These are phyloP conservation scores for Grosmannia penicillata DNA, from an alignment of 2,329 filamentous ascomycete genomes.

Conservation along the genomic window DNA sequence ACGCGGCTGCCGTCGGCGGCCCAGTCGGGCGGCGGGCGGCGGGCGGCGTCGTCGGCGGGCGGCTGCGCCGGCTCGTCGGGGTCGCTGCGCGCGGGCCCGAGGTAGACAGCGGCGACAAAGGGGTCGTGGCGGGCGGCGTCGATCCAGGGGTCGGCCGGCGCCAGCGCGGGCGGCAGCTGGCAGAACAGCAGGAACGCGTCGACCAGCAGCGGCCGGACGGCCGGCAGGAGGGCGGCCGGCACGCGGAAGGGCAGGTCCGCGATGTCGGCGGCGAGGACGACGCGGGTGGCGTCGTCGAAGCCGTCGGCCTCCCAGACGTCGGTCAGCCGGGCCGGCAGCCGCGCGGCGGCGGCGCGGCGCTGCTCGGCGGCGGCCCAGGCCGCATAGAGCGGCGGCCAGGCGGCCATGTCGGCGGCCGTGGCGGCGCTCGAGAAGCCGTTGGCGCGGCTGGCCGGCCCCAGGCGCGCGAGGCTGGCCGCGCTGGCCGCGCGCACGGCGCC, in stretches of 20 bases:
- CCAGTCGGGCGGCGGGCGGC: constrained; percentile 1
- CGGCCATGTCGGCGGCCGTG: constrained; percentile 4
- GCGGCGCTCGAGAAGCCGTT: too few relatives aligned
- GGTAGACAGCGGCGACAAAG: constrained; percentile 23
- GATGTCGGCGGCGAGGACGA: constrained; percentile 69
- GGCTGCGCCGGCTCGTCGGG: not conserved
- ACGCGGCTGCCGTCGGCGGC: constrained; percentile 12
- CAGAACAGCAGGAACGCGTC: constrained; percentile 60
- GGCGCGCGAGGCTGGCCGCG: too few relatives aligned
- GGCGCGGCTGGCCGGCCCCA: too few relatives aligned
- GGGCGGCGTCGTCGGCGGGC: not conserved
- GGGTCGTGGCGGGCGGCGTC: constrained; percentile 31
- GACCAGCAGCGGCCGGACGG: constrained; percentile 34
- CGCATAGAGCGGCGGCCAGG: constrained; percentile 21
- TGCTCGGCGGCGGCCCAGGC: constrained; percentile 41
- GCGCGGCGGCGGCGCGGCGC: constrained; percentile 29
- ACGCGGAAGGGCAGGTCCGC: constrained; percentile 43
- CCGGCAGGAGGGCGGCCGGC: constrained; percentile 20
- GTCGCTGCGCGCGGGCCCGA: constrained; percentile 18
- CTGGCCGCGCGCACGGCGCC: constrained; percentile 11
- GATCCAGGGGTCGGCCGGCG: constrained; percentile 13
- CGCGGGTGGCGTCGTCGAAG: constrained; percentile 70
- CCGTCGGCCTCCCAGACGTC: constrained; percentile 61
- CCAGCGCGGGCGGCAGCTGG: constrained; percentile 38
- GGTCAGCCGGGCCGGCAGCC: constrained; percentile 54